phyloP scores from a whole-genome alignment of 352 stramenopile species.

The Aphanomyces stellatus region DNA sequence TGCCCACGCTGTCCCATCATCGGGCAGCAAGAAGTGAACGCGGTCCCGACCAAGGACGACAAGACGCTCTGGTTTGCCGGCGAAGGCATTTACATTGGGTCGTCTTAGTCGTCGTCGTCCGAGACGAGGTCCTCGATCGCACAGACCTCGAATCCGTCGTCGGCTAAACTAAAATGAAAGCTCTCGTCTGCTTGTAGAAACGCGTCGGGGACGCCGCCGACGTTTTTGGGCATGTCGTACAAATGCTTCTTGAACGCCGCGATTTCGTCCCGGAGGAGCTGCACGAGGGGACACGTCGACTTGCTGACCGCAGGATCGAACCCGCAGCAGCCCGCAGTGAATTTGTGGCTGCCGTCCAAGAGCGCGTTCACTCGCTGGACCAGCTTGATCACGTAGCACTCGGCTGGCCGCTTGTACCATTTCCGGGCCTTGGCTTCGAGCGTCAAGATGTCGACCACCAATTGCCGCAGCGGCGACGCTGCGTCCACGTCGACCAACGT shows the following conservation, averaged over 20 bases:
- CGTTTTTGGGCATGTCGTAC: conserved; percentile 63
- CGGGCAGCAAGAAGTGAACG: conserved; percentile 77
- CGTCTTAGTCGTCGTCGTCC: conserved; percentile 12
- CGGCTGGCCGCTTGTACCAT: conserved; percentile 60
- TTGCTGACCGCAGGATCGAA: not conserved
- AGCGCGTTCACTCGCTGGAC: conserved; percentile 37
- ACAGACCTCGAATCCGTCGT: conserved; percentile 75
- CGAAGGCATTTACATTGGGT: conserved; percentile 68
- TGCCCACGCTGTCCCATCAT: conserved; percentile 77
- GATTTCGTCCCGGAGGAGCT: conserved; percentile 39
- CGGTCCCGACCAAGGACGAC: conserved; percentile 34
- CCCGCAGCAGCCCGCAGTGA: conserved; percentile 37
- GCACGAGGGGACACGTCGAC: conserved; percentile 40
- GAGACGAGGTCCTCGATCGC: conserved; percentile 21
- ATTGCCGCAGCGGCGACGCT: conserved; percentile 33
- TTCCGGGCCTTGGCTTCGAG: conserved; percentile 56
- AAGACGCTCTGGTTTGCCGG: conserved; percentile 66
- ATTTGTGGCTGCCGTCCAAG: conserved; percentile 35
- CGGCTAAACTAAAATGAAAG: conserved; percentile 66
- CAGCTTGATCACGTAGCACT: conserved; percentile 63
- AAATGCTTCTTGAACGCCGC: conserved; percentile 39
- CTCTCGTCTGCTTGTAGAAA: conserved; percentile 65
- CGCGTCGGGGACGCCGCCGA: conserved; percentile 53
- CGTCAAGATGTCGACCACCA: conserved; percentile 52
- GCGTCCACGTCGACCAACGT: conserved; percentile 25